These are phyloP conservation scores for Phoenix dactylifera DNA, from an alignment of 176 grass and related monocot species.

Conservation along the genomic window DNA sequence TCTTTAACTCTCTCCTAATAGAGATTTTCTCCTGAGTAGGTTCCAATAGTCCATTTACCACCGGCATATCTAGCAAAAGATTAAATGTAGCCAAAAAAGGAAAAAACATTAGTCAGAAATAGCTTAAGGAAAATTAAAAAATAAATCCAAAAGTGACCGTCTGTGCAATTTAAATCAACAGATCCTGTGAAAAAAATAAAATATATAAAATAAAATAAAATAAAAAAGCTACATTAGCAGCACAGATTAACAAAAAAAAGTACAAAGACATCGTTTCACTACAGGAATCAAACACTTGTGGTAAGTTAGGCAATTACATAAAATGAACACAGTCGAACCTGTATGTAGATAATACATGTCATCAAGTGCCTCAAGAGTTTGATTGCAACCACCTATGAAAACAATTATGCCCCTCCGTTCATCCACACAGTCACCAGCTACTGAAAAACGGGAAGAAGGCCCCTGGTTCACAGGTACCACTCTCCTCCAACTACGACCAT, in stretches of 20 bases:
- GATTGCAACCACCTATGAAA: constrained; percentile 27
- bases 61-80: constrained; percentile 12
- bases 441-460: constrained; percentile 22
- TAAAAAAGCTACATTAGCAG: no score
- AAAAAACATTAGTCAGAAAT: background rate
- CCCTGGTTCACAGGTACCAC: constrained; percentile 16
- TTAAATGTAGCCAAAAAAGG: constrained; percentile 1
- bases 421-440: constrained; percentile 30
- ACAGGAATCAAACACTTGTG: background rate
- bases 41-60: constrained; percentile 6
- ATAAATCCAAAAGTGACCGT: no score
- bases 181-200: background rate
- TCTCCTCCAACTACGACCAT: constrained; percentile 17
- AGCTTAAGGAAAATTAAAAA: no score
- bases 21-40: constrained; percentile 10
- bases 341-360: constrained; percentile 34
- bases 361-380: constrained; percentile 30
- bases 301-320: background rate
- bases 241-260: no score
- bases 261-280: background rate
- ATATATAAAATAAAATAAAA: background rate
- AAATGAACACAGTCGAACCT: constrained; percentile 17
- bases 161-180: background rate
- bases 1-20: constrained; percentile 25
- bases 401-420: constrained; percentile 18